phyloP scores from a whole-genome alignment of 371 early-diverging fungal species.

The Umbelopsis sp. region DNA sequence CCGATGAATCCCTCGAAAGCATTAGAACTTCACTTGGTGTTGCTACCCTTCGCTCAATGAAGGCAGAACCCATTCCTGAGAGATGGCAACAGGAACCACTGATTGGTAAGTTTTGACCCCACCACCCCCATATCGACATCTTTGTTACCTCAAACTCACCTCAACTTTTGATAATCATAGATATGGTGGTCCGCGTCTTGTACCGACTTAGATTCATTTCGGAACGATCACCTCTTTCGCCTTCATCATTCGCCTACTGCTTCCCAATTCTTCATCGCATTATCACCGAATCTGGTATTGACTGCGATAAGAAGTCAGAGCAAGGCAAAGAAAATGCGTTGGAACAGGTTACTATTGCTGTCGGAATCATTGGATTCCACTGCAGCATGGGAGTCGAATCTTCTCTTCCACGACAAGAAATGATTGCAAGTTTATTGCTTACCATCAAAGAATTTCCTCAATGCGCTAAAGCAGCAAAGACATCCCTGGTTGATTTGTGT shows the following conservation, averaged over 20 bases:
- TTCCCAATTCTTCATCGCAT: constrained; percentile 81
- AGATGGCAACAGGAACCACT: constrained; percentile 76
- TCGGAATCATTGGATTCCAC: constrained; percentile 77
- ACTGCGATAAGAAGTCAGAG: constrained; percentile 51
- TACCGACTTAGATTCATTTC: constrained; percentile 77
- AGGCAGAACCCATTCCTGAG: constrained; percentile 62
- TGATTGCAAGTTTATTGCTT: constrained; percentile 70
- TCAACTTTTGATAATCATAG: constrained; percentile 23
- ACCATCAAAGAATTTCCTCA: constrained; percentile 74
- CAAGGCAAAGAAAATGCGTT: constrained; percentile 61
- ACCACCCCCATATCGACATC: background rate
- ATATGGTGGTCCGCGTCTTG: constrained; percentile 71
- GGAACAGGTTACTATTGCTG: constrained; percentile 77
- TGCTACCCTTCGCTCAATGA: constrained; percentile 73
- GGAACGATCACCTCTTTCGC: constrained; percentile 64
- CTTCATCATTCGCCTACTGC: constrained; percentile 80
- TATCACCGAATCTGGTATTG: constrained; percentile 70
- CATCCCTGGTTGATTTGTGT: constrained; percentile 66
- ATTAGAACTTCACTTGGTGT: constrained; percentile 60
- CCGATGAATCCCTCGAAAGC: constrained; percentile 50
- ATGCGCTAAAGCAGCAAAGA: constrained; percentile 64
- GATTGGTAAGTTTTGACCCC: constrained; percentile 26
- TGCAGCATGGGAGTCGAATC: constrained; percentile 53
- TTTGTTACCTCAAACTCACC: background rate
- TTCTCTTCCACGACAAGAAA: constrained; percentile 72